Evolutionary conservation across 345 rosid genomes (phyloP).

Genomic region (Nephelium lappaceum): DNA sequence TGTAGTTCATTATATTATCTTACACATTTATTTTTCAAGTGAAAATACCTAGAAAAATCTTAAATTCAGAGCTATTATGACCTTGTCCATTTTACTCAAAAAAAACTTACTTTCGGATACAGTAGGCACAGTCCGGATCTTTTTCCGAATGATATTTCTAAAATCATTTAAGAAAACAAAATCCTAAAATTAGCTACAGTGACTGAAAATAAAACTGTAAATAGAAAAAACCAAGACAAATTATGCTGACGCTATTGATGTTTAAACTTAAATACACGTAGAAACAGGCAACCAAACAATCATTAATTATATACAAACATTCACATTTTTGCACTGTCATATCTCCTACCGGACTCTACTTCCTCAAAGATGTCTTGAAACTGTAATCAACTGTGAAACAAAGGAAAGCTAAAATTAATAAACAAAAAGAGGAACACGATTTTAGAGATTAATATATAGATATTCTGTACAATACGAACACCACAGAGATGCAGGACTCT

Average conservation of each 20-base stretch:
- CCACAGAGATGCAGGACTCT: background rate
- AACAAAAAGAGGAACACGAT: background rate
- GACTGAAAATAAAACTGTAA: background rate
- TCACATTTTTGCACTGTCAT: background rate
- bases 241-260: background rate
- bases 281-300: background rate
- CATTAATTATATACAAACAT: constrained; percentile 11
- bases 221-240: background rate
- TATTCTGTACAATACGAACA: background rate
- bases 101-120: no score
- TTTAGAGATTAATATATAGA: background rate
- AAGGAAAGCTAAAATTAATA: background rate
- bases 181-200: background rate
- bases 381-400: background rate
- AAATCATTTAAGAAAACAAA: background rate
- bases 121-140: background rate
- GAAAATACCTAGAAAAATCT: no score
- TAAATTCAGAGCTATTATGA: no score
- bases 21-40: no score
- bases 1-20: no score
- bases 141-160: background rate
- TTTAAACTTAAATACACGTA: background rate
- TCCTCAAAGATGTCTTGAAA: background rate
- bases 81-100: no score
- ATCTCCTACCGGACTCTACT: background rate